Base-by-base conservation (phyloP, 2,329 filamentous ascomycete genomes). In the Cladosporium sp. region DNA sequence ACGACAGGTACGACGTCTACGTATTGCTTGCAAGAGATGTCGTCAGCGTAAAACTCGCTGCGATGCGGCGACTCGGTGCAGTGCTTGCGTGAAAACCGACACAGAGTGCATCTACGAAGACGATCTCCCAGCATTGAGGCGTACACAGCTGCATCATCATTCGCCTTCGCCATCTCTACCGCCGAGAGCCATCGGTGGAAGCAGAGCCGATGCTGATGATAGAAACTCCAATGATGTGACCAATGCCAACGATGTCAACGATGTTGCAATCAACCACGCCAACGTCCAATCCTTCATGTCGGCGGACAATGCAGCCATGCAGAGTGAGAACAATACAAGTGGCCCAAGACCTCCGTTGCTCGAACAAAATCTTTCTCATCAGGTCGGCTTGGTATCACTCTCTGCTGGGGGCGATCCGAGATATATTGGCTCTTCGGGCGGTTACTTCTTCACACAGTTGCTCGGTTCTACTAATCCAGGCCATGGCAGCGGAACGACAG, bases 341-440 rank as follows among this genome's bases (percentile, higher is more conserved):
- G 23, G 26, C 16, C 21, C 23, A 28, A 58, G 54, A 10, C 18
- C 34, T 11, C 18, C 21, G 3, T 39, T 30, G 6, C 54, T 34
- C 14, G 21, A 25, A 23, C 30, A 21, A 13, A 32, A 39, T n/a
- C 34, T 58, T 23, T 58, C 54, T 25, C 54, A 58, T 26, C 54
- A 58, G 21, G 54, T 58, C 13, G 54, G 54, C n/a, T 34, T 58
- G 11, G 54, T 58, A 39, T 58, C 54, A 39, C 34, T 58, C 8
- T 58, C 54, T 23, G 54, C 34, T 8, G 54, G 54, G 13, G 21
- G n/a, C 3, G 54, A 58, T 16, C 54, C 54, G 11, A 58, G 16
- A 26, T 58, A 58, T 23, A 32, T 58, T 18, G 54, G 54, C 13
- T 34, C 54, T 25, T 58, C 54, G 34, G 36, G 54, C 18, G 54